Evolutionary conservation across 1,284 basidiomycete genomes (phyloP), one percentile per base, ranked within the genome.

Genomic region (Puccinia coronata): DNA sequence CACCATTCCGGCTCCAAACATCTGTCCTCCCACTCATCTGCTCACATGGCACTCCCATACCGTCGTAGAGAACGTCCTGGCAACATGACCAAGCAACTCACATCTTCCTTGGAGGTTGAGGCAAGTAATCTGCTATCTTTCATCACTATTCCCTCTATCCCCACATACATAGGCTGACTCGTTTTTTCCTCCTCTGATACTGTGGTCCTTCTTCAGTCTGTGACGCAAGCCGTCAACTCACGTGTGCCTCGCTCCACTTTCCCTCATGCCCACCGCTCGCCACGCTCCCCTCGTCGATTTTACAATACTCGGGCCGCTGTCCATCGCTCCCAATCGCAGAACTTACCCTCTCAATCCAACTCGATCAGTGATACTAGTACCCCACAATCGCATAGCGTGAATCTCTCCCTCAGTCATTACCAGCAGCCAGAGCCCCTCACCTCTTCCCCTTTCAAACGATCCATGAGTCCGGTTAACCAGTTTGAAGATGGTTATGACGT

Each of bases 171-270:
- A 2, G 20, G 69, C 18, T 41, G 70, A 34, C 34, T 55, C 9
- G 2, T 25, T 25, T 47, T 47, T 59, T 49, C 63, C 1, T 12
- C 53, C 31, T 20, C 43, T n/a, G n/a, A n/a, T n/a, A n/a, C n/a
- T n/a, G n/a, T n/a, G n/a, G n/a, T 8, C 47, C 43, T 34, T 20
- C 43, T 18, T 36, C 11, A 80, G 77, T 49, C 77, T 57, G 36
- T 55, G 43, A 43, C 77, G 14, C 55, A 65, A 31, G 43, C 39
- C 23, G 3, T 53, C 25, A 39, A 28, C 39, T 55, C 77, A 11
- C 77, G 77, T 36, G 77, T 80, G n/a, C 77, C 77, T 59, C 65
- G 77, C 39, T 80, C 77, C 14, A 80, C 77, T n/a, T 80, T 80
- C 31, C 67, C 77, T 28, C 77, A 80, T 31, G 65, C 67, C 23